phyloP scores from a whole-genome alignment of 2,329 filamentous ascomycete species.

The Colletotrichum magnum region DNA sequence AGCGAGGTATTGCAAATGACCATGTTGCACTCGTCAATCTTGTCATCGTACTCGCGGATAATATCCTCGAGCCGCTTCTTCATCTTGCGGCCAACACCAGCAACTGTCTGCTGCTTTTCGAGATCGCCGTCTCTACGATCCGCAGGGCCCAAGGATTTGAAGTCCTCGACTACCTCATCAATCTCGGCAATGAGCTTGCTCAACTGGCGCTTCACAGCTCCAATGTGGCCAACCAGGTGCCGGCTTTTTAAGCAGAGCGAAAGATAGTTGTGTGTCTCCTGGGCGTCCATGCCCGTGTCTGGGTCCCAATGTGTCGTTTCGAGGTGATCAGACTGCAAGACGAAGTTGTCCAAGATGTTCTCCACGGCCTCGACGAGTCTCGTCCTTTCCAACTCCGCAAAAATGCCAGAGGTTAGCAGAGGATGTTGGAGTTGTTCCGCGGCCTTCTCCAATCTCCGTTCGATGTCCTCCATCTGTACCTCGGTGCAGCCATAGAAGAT shows the following conservation, averaged over 20 bases:
- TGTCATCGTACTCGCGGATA: conserved; percentile 46
- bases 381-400: conserved; percentile 15
- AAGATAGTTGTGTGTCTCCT: conserved; percentile 1
- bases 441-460: not conserved
- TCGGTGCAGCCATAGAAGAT: conserved; percentile 17
- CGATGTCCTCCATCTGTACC: conserved; percentile 8
- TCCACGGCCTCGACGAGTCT: not conserved
- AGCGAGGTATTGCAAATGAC: conserved; percentile 46
- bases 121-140: no score
- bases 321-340: not conserved
- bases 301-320: not conserved
- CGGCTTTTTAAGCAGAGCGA: conserved; percentile 8
- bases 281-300: not conserved
- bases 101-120: not conserved
- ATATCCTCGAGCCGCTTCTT: conserved; percentile 43
- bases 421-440: conserved; percentile 2
- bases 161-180: not conserved
- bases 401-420: conserved; percentile 5
- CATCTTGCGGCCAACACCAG: conserved; percentile 1
- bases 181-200: conserved; percentile 9
- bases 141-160: not conserved
- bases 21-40: conserved; percentile 47
- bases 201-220: conserved; percentile 15
- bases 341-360: not conserved
- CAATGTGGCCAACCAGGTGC: conserved; percentile 11